These are phyloP conservation scores for Vaccinium vitisidaea DNA, from an alignment of 148 eudicot genomes.

Conservation along the genomic window DNA sequence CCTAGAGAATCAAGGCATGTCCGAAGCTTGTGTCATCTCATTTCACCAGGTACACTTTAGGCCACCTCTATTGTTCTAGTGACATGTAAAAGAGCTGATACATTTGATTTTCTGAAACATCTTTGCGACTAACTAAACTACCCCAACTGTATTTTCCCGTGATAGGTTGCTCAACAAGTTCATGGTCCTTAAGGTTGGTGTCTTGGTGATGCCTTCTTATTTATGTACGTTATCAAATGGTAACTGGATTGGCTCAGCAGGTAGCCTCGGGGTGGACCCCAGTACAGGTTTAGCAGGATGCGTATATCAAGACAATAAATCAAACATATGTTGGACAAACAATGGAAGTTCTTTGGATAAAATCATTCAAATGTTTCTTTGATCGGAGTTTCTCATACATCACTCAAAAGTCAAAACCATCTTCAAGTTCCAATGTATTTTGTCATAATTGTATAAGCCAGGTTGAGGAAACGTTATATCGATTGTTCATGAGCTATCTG, in stretches of 20 bases:
- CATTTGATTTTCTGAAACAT: background rate
- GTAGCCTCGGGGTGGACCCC: background rate
- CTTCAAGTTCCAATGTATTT: background rate
- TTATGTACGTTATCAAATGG: background rate
- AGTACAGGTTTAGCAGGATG: background rate
- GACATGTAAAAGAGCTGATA: background rate
- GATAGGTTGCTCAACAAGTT: slow-evolving; percentile 29
- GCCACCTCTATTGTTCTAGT: background rate
- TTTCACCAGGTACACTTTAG: slow-evolving; percentile 28
- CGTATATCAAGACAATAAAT: background rate
- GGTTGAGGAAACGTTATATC: background rate
- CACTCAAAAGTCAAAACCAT: slow-evolving; percentile 1
- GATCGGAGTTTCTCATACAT: background rate
- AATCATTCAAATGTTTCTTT: background rate
- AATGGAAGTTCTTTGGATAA: background rate
- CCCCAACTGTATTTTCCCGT: background rate
- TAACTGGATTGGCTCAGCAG: background rate
- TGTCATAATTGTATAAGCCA: background rate
- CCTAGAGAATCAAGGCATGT: slow-evolving; percentile 25
- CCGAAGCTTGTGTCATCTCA: slow-evolving; percentile 29
- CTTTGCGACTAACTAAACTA: background rate
- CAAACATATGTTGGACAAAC: background rate
- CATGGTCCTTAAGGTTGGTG: slow-evolving; percentile 36
- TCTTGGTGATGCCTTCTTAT: slow-evolving; percentile 19
- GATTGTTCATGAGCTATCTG: background rate